Evolutionary conservation across 441 rosid species (phyloP).

Genomic region (Metrosideros polymorpha): DNA sequence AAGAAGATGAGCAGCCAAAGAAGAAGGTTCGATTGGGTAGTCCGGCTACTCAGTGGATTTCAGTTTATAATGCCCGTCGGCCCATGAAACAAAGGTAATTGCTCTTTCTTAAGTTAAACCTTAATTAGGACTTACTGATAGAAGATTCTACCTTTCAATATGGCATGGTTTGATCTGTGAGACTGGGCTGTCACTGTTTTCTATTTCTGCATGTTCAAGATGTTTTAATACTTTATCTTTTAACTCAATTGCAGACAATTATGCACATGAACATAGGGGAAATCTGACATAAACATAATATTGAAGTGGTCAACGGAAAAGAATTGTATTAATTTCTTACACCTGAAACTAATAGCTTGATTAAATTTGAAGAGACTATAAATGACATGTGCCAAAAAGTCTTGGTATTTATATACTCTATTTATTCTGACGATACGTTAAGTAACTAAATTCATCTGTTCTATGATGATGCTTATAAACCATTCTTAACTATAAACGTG

Average conservation of each 20-base stretch:
- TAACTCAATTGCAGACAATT: background rate
- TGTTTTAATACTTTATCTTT: background rate
- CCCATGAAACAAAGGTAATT: slow-evolving; percentile 54
- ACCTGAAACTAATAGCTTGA: background rate
- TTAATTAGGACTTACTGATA: background rate
- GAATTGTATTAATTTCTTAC: background rate
- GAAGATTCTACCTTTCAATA: background rate
- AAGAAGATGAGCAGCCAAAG: slow-evolving; percentile 32
- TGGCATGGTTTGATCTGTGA: background rate
- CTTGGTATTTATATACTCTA: background rate
- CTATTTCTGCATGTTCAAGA: background rate
- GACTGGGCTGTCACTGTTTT: background rate
- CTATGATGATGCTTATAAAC: background rate
- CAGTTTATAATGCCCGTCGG: slow-evolving; percentile 35
- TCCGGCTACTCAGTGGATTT: slow-evolving; percentile 57
- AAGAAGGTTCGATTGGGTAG: slow-evolving; percentile 44
- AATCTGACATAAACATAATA: background rate
- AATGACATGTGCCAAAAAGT: background rate
- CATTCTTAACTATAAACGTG: background rate
- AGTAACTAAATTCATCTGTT: background rate
- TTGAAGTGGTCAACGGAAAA: background rate
- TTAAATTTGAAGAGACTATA: background rate
- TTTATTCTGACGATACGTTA: background rate
- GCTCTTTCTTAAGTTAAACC: background rate
- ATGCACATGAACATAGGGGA: background rate